Evolutionary conservation across 2,329 filamentous ascomycete genomes (phyloP), one percentile per base, ranked within the genome.

Genomic region (Xylaria sp.): DNA sequence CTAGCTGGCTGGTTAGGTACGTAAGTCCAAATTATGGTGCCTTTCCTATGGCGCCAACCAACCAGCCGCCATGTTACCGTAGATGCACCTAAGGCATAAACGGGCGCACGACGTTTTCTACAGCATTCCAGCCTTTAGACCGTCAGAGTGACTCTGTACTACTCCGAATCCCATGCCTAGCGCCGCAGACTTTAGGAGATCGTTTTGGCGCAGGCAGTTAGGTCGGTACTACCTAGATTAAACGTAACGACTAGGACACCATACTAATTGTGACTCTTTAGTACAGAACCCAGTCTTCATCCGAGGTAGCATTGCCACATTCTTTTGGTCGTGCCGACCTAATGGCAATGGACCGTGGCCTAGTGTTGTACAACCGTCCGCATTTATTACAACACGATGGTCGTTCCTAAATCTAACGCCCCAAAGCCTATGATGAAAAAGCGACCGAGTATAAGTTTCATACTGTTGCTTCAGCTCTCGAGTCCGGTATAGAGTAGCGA

Each of bases 191-290:
- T 33, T 50, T 50, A 37, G 31, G 19, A 45, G 19, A 45, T 25
- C 19, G 21, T 52, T 52, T 40, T 25, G 7, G 33, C 49, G 33
- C 11, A 23, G 49, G 31, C 49, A 40, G 33, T 52, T 21, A 40
- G 49, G 49, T 52, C 33, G 33, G 49, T 52, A 52, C 49, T 28
- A 25, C 49, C 49, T 43, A 54, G 23, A 5, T 54, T 33, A 28
- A 42, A 40, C 37, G 21, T 37, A 53, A 53, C 35, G 37, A 40
- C 21, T 28, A 19, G 50, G 37, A 31, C 37, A 43, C 38, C 14
- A 43, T 33, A 42, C 38, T 54, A 21, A 43, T 43, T 54, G 14
- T 43, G 12, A 43, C 37, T 33, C 49, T 40, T 52, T 52, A 8
- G 35, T 52, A 40, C 11, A 52, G 14, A 28, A 52, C 19, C 33